Evolutionary conservation across 805 yeast species (phyloP), one percentile per base, ranked within the genome.

Genomic region (Candida takata): DNA sequence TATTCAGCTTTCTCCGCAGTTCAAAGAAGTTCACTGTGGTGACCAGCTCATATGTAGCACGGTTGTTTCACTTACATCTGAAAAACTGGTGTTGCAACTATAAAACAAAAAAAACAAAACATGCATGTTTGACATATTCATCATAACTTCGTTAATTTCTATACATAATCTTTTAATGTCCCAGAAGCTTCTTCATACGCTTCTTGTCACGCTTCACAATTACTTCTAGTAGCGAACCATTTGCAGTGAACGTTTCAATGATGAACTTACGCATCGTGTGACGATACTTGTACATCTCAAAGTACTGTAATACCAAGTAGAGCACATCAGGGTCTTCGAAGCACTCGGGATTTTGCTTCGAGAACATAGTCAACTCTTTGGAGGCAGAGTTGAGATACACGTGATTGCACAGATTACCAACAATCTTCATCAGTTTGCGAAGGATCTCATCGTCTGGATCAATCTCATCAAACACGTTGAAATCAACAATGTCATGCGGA

Each of bases 231-330:
- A 77, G 61, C 23, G 62, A 62, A 10, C 69, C 63, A 43, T 71
- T 70, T 4, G 34, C 16, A 36, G 74, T 71, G 44, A 84, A 74
- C 35, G 82, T 60, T 29, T 79, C 88, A 48, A 79, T 70, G 12
- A 86, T 61, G 49, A 77, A 80, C 43, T 74, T 67, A 25, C 95
- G 62, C 14, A 74, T 75, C 4, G 74, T 72, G 35, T 72, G 75
- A 44, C 79, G 72, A 56, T 75, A 83, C 32, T 68, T 70, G 65
- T 60, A 86, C 54, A 56, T 64, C 45, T 66, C 82, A 68, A 67
- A 68, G 48, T 64, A 67, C 36, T 60, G 66, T 58, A 65, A 64
- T 34, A 64, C 76, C 50, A 66, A 69, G 55, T 53, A 64, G 51
- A 83, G 76, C 34, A 83, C 57, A 3, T 65, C 71, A 10, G 74